phyloP scores from a whole-genome alignment of 1,284 basidiomycete species.

The Phellopilus nigrolimitatus region DNA sequence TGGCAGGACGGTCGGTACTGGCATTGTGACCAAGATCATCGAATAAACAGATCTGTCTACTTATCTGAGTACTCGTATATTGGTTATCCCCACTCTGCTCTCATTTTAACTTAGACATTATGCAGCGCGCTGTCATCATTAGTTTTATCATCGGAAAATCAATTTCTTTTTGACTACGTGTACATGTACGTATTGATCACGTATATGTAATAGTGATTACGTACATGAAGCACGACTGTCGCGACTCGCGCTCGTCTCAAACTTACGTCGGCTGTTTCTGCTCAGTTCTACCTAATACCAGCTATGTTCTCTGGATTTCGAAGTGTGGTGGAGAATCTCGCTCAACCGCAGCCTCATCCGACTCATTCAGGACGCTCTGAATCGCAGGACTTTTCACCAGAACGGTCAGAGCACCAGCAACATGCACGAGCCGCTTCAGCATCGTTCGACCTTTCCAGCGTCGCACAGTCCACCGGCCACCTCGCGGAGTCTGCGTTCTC shows the following conservation, averaged over 20 bases:
- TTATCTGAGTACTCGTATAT: constrained; percentile 19
- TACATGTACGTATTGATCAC: neutral
- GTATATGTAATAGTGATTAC: constrained; percentile 3
- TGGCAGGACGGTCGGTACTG: constrained; percentile 94
- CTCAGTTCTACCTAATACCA: neutral
- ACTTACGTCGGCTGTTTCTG: too few species aligned
- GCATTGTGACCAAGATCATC: constrained; percentile 83
- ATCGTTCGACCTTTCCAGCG: constrained; percentile 33
- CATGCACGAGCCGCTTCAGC: constrained; percentile 26
- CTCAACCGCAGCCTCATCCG: constrained; percentile 37
- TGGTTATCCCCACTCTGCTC: constrained; percentile 21
- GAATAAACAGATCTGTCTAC: constrained; percentile 29
- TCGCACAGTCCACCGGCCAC: constrained; percentile 42
- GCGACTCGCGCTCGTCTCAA: too few species aligned
- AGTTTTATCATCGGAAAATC: constrained; percentile 2
- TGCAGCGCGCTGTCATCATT: constrained; percentile 16
- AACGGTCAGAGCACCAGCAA: constrained; percentile 22
- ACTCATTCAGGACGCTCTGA: constrained; percentile 23
- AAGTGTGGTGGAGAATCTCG: constrained; percentile 53
- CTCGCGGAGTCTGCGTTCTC: constrained; percentile 55
- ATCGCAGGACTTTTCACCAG: constrained; percentile 30
- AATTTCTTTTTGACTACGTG: neutral
- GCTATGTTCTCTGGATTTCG: constrained; percentile 66
- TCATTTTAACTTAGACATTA: constrained; percentile 11
- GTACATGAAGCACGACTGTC: neutral